A percentile compares a stretch with the other conserved stretches of the same genome.
Conservation (phyloP, 495 filamentous ascomycete genomes). For the Viridothelium virens region DNA sequence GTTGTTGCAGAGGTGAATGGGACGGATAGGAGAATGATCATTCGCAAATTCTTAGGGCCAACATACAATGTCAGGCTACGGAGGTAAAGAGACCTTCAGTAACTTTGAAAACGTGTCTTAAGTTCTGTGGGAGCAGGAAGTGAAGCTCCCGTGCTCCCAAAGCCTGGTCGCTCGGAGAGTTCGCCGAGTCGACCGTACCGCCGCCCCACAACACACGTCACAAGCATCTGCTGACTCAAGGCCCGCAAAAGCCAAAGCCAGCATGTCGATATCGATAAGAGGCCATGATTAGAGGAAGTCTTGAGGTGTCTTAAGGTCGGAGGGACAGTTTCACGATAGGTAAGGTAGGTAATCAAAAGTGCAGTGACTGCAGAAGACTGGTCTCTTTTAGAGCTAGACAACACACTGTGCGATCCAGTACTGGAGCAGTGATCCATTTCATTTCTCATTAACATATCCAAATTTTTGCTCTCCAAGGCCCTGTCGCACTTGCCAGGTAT, state of each 20-base stretch:
- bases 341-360: too few relatives aligned
- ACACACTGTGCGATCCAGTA: background rate
- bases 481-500: background rate
- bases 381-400: background rate
- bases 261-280: too few relatives aligned
- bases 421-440: background rate
- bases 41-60: too few relatives aligned
- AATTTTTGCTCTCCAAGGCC: background rate
- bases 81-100: background rate
- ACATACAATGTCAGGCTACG: too few relatives aligned
- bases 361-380: too few relatives aligned
- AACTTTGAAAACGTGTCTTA: background rate
- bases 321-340: too few relatives aligned
- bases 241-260: too few relatives aligned
- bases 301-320: too few relatives aligned
- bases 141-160: slow-evolving; percentile 3
- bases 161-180: background rate
- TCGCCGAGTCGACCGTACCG: background rate
- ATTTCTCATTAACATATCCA: background rate
- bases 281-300: too few relatives aligned
- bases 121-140: background rate
- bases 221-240: too few relatives aligned
- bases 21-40: background rate
- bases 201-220: background rate
- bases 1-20: background rate